Percentiles rank a stretch among this genome's conserved stretches.
phyloP scores from a whole-genome alignment of 768 basidiomycete genomes.

The Pleurotus giganteus region DNA sequence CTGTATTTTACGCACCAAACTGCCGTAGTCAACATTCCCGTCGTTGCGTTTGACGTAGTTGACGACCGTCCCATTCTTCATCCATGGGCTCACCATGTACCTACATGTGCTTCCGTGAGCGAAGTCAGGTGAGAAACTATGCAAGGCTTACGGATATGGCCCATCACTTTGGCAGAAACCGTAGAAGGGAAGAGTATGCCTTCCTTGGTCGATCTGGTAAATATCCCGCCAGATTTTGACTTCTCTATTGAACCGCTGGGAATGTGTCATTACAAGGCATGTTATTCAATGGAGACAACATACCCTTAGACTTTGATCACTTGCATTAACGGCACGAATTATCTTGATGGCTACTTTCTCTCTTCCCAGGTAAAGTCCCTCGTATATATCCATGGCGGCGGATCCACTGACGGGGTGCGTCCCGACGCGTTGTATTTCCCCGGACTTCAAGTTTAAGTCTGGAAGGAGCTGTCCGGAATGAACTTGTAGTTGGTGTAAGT shows the following conservation, averaged over 20 bases:
- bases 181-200: conserved; percentile 55
- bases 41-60: conserved; percentile 42
- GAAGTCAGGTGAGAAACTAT: background rate
- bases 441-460: conserved; percentile 46
- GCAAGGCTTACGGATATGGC: conserved; percentile 46
- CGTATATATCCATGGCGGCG: conserved; percentile 51
- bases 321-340: conserved; percentile 48
- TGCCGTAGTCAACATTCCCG: conserved; percentile 35
- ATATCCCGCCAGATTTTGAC: conserved; percentile 42
- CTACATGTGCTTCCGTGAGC: conserved; percentile 23
- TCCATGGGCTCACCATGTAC: conserved; percentile 61
- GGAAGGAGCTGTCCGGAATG: conserved; percentile 46
- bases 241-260: conserved; percentile 51
- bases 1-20: conserved; percentile 30
- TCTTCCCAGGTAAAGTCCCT: conserved; percentile 50
- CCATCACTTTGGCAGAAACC: conserved; percentile 56
- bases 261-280: background rate
- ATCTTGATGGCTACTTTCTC: conserved; percentile 60
- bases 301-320: conserved; percentile 43
- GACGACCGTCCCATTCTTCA: conserved; percentile 47
- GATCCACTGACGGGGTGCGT: conserved; percentile 50
- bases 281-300: conserved; percentile 7
- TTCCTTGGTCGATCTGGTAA: conserved; percentile 41
- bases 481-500: conserved; percentile 49
- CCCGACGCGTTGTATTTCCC: conserved; percentile 50